Percentiles rank a stretch among this genome's conserved stretches.
Conservation (phyloP, 495 filamentous ascomycete genomes). For the Baudoinia panamericana region DNA sequence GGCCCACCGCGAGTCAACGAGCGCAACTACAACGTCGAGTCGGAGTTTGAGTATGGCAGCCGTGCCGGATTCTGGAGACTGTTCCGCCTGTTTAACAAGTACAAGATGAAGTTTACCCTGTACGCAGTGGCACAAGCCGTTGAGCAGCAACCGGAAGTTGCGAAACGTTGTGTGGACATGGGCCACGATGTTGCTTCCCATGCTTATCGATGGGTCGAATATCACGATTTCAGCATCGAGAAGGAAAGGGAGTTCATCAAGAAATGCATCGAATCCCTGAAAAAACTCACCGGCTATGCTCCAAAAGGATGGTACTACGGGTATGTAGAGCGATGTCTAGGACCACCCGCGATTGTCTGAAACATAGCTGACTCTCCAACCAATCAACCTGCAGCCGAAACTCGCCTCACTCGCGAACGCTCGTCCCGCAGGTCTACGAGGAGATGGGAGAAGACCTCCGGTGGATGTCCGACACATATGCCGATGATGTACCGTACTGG, state of each 20-base stretch:
- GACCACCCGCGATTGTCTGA: no score
- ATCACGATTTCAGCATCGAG: conserved; percentile 26
- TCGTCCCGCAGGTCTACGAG: conserved; percentile 29
- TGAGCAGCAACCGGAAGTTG: conserved; percentile 28
- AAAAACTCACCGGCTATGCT: conserved; percentile 23
- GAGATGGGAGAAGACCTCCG: conserved; percentile 28
- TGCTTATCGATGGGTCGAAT: conserved; percentile 32
- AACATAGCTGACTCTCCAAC: no score
- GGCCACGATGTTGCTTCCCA: conserved; percentile 32
- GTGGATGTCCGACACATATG: conserved; percentile 31
- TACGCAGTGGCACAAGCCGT: conserved; percentile 30
- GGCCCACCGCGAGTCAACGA: conserved; percentile 25
- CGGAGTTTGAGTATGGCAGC: conserved; percentile 32
- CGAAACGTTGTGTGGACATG: conserved; percentile 24
- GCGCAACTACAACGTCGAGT: conserved; percentile 28
- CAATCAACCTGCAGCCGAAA: no score
- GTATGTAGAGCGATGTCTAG: no score
- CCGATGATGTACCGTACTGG: conserved; percentile 35
- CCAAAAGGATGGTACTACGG: conserved; percentile 34
- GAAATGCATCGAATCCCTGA: conserved; percentile 27
- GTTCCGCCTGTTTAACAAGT: conserved; percentile 29
- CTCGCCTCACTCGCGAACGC: conserved; percentile 22
- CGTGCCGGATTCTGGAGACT: conserved; percentile 31
- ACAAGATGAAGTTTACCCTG: conserved; percentile 31
- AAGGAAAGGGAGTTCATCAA: conserved; percentile 32